phyloP scores from a whole-genome alignment of 2,329 filamentous ascomycete species.

The Aspergillus sp. region DNA sequence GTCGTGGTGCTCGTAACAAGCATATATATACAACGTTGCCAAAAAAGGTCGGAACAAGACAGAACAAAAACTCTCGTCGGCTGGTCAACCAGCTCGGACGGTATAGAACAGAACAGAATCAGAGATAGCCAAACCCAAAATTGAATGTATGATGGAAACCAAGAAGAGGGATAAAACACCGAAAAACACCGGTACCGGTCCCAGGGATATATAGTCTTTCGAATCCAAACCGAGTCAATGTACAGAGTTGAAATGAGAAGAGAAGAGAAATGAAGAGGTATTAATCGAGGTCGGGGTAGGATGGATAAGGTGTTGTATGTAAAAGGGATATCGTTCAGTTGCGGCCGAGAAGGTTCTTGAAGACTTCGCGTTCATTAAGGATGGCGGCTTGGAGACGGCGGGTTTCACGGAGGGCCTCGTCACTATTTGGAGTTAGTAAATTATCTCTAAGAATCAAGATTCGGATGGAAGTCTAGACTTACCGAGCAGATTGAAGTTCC shows the following conservation, averaged over 20 bases:
- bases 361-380: slow-evolving; percentile 64
- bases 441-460: neutral
- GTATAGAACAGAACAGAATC: neutral
- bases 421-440: slow-evolving; percentile 50
- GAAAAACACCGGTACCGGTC: slow-evolving; percentile 10
- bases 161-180: neutral
- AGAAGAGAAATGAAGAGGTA: neutral
- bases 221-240: neutral
- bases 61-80: neutral
- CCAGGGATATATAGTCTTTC: slow-evolving; percentile 12
- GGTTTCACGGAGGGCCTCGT: slow-evolving; percentile 74
- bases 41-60: neutral
- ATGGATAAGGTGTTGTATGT: slow-evolving; percentile 2
- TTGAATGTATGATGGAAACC: neutral
- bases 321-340: slow-evolving; percentile 5
- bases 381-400: slow-evolving; percentile 70
- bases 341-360: slow-evolving; percentile 54
- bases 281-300: slow-evolving; percentile 10
- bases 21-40: slow-evolving; percentile 12
- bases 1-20: slow-evolving; percentile 20
- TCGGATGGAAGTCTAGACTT: slow-evolving; percentile 18
- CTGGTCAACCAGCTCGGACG: neutral
- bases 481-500: slow-evolving; percentile 66
- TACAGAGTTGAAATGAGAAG: neutral
- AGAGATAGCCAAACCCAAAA: neutral